phyloP scores from a whole-genome alignment of 1,284 basidiomycete species.

The Melampsora americana region DNA sequence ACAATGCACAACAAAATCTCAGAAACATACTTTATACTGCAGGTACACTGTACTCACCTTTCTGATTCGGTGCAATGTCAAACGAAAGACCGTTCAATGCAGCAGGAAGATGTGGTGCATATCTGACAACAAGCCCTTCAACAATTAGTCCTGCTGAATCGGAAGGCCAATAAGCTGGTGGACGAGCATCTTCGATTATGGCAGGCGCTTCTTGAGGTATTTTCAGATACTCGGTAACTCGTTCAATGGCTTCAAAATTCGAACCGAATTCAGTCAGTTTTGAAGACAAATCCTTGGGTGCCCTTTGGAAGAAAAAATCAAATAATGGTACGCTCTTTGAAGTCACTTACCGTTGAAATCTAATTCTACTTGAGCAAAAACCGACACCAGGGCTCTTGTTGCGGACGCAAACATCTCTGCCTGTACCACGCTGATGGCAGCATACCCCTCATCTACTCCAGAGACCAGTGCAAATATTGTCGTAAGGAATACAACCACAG shows the following conservation, averaged over 20 bases:
- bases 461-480: constrained; percentile 36
- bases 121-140: constrained; percentile 48
- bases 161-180: constrained; percentile 44
- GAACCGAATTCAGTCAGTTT: no score
- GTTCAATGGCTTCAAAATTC: constrained; percentile 47
- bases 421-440: constrained; percentile 57
- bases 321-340: no score
- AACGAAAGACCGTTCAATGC: constrained; percentile 50
- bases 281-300: no score
- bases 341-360: constrained; percentile 54
- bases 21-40: not conserved
- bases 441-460: constrained; percentile 39
- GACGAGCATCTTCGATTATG: constrained; percentile 21
- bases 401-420: constrained; percentile 68
- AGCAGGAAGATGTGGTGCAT: constrained; percentile 48
- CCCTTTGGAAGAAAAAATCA: no score
- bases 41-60: constrained; percentile 31
- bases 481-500: constrained; percentile 42
- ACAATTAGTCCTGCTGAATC: constrained; percentile 44
- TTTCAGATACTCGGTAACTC: constrained; percentile 50
- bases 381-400: constrained; percentile 62
- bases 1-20: no score
- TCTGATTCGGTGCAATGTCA: constrained; percentile 49
- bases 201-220: constrained; percentile 48
- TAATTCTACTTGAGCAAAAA: constrained; percentile 62